Base-by-base conservation (phyloP, 169 alveolate species). In the Cryptosporidium baileyi region DNA sequence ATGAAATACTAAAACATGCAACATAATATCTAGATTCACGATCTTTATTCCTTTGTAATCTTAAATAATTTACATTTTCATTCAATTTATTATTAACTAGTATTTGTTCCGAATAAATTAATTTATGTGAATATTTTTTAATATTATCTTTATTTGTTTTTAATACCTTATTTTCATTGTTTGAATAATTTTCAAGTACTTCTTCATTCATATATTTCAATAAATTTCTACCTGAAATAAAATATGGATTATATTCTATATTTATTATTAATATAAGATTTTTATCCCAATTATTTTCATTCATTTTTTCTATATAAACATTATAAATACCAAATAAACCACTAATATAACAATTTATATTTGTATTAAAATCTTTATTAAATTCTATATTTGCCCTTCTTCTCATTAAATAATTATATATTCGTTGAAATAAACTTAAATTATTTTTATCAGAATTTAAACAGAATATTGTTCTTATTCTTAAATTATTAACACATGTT, bases 281-380 rank as follows among this genome's bases (percentile, higher is more conserved):
- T 17, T 24, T 51, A 11, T 38, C 36, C 3, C 38, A 34, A 38
- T 22, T 54, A 36, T 26, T 22, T 30, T 65, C 45, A n/a, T 52
- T 59, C 44, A 11, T 36, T 4, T 36, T 74, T 36, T 74, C 85
- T 19, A 57, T 26, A 11, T 52, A 38, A 3, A 74, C 51, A 22
- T 74, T 45, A 30, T 54, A 74, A n/a, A 74, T 74, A 11, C 85
- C 85, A 54, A 74, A 74, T 5, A 74, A 15, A 40, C 59, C 85
- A 54, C 59, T 54, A n/a, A 74, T 47, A 51, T 36, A 51, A 28
- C 40, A 74, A 28, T 36, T 47, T 15, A 51, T 59, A 13, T 54
- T 51, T 24, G 63, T 24, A 22, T 40, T 74, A 54, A 74, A 54
- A 34, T 74, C 65, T 9, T 74, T 51, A 17, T 3, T 5, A 40